Evolutionary conservation across 495 filamentous ascomycete genomes (phyloP).

Genomic region (Endocarpon pusillum): DNA sequence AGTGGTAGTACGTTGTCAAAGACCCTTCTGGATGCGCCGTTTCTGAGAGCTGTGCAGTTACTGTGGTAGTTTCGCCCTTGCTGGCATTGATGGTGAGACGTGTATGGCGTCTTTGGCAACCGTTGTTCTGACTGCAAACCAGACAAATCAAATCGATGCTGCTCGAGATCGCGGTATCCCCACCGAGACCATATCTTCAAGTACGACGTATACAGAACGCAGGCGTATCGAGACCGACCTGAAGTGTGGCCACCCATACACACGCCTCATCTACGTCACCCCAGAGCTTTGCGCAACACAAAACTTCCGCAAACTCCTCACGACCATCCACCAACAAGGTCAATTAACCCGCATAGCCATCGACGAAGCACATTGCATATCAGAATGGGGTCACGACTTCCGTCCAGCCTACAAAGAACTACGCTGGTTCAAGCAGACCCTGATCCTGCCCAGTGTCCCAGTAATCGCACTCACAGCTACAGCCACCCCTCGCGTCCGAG

Average conservation of each 20-base stretch:
- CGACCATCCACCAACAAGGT: conserved; percentile 57
- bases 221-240: conserved; percentile 61
- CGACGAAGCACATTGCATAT: conserved; percentile 94
- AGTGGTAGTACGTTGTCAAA: conserved; percentile 63
- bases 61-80: conserved; percentile 79
- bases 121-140: too few relatives aligned
- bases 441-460: conserved; percentile 65
- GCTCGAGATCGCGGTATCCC: conserved; percentile 55
- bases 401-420: conserved; percentile 79
- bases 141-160: conserved; percentile 84
- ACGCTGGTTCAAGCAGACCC: conserved; percentile 65
- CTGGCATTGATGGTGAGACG: conserved; percentile 72
- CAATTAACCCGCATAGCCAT: conserved; percentile 76
- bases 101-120: too few relatives aligned
- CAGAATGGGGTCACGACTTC: conserved; percentile 97
- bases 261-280: conserved; percentile 79
- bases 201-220: conserved; percentile 43
- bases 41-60: too few relatives aligned
- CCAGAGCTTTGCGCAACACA: conserved; percentile 73
- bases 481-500: conserved; percentile 60
- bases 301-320: conserved; percentile 56
- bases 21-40: too few relatives aligned
- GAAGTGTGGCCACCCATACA: conserved; percentile 68
- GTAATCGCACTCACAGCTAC: conserved; percentile 87
- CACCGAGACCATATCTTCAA: conserved; percentile 77